phyloP scores from a whole-genome alignment of 2,329 filamentous ascomycete genomes.

The Colletotrichum lini region DNA sequence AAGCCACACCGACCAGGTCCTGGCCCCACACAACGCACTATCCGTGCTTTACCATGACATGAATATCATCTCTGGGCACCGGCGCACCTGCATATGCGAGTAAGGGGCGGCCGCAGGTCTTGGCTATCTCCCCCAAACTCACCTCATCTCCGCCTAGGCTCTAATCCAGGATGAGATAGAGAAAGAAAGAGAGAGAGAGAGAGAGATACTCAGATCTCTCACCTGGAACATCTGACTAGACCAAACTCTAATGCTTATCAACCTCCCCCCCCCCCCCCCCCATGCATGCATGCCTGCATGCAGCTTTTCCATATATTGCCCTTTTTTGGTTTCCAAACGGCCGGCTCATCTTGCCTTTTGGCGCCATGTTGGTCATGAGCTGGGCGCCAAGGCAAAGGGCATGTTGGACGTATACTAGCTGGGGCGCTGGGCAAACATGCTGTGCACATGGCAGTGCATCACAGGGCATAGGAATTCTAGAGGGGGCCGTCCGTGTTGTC shows the following conservation, averaged over 20 bases:
- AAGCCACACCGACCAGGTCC: conserved; percentile 22
- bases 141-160: conserved; percentile 29
- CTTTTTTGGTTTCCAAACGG: conserved; percentile 18
- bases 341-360: conserved; percentile 7
- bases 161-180: neutral
- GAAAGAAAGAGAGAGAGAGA: neutral
- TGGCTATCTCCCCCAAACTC: conserved; percentile 27
- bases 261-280: neutral
- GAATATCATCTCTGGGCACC: neutral
- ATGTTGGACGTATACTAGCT: conserved; percentile 5
- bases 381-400: conserved; percentile 26
- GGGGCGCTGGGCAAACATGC: neutral
- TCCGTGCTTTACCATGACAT: no score
- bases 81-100: conserved; percentile 13
- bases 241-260: conserved; percentile 18
- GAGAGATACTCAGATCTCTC: no score
- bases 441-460: neutral
- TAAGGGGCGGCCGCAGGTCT: conserved; percentile 22
- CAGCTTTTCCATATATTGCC: neutral
- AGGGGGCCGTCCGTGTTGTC: no score
- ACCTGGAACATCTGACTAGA: neutral
- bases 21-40: no score
- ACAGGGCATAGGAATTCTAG: neutral
- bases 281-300: neutral
- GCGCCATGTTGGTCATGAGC: neutral